These are phyloP conservation scores for Cyclocybe cylindracea DNA, from an alignment of 768 basidiomycete species.

Conservation along the genomic window DNA sequence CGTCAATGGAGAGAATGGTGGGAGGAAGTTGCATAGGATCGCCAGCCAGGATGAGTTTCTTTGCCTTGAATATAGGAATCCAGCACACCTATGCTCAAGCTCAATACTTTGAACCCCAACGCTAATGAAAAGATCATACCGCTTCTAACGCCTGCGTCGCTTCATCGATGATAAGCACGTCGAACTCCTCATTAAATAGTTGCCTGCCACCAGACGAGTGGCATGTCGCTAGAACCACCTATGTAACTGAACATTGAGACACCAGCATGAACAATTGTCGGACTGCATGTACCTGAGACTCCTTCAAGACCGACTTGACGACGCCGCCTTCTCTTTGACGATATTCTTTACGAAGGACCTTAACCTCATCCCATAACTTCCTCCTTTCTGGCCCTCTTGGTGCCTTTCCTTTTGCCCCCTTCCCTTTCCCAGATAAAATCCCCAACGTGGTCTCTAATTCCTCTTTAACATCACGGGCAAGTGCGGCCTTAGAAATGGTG, in stretches of 20 bases:
- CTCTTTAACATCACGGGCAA: conserved; percentile 86
- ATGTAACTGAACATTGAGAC: not conserved
- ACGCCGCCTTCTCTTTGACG: conserved; percentile 86
- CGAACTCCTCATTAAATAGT: conserved; percentile 75
- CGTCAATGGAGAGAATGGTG: conserved; percentile 75
- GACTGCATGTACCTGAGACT: conserved; percentile 60
- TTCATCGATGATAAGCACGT: conserved; percentile 95
- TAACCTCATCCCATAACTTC: conserved; percentile 87
- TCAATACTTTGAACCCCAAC: conserved; percentile 6
- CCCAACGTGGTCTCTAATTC: conserved; percentile 77
- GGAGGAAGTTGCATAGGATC: conserved; percentile 97
- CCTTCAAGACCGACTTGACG: conserved; percentile 74
- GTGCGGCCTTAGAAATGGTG: conserved; percentile 52
- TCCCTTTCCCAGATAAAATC: conserved; percentile 70
- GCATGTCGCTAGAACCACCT: conserved; percentile 92
- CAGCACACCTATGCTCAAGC: conserved; percentile 70
- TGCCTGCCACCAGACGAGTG: conserved; percentile 91
- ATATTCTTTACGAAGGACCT: conserved; percentile 88
- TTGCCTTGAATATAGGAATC: conserved; percentile 92
- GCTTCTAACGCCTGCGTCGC: conserved; percentile 97
- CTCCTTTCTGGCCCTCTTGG: conserved; percentile 73
- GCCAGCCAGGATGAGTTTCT: conserved; percentile 88
- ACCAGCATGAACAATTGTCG: not conserved
- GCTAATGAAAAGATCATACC: conserved; percentile 40
- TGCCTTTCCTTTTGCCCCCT: conserved; percentile 70